phyloP scores from a whole-genome alignment of 2,329 filamentous ascomycete genomes.

The Curvularia verruculosa region DNA sequence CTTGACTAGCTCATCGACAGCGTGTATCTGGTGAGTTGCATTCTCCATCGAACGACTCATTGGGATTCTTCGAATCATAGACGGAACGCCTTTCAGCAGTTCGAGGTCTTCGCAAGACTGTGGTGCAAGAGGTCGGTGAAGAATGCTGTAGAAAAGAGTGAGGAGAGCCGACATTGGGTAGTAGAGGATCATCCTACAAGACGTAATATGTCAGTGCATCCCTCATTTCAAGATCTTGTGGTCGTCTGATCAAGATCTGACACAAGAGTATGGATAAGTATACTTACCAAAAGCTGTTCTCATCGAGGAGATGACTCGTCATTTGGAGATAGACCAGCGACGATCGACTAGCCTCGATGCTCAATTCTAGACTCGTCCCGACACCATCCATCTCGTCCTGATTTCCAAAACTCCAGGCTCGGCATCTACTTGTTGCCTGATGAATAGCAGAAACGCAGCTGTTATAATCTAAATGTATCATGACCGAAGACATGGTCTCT shows the following conservation, averaged over 20 bases:
- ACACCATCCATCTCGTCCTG: neutral
- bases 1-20: neutral
- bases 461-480: neutral
- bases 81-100: neutral
- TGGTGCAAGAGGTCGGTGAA: neutral
- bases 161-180: conserved; percentile 2
- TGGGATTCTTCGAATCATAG: conserved; percentile 1
- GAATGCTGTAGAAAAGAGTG: neutral
- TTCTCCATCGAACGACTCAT: neutral
- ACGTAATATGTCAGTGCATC: neutral
- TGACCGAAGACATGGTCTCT: neutral
- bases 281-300: neutral
- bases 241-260: neutral
- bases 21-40: neutral
- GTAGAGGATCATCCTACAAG: neutral
- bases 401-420: neutral
- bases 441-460: neutral
- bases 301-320: neutral
- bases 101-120: neutral
- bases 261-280: neutral
- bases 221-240: neutral
- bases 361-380: neutral
- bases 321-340: neutral
- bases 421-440: conserved; percentile 1
- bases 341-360: conserved; percentile 1